Evolutionary conservation across 2,329 filamentous ascomycete genomes (phyloP), one percentile per base, ranked within the genome.

Genomic region (Aspergillus ustus): DNA sequence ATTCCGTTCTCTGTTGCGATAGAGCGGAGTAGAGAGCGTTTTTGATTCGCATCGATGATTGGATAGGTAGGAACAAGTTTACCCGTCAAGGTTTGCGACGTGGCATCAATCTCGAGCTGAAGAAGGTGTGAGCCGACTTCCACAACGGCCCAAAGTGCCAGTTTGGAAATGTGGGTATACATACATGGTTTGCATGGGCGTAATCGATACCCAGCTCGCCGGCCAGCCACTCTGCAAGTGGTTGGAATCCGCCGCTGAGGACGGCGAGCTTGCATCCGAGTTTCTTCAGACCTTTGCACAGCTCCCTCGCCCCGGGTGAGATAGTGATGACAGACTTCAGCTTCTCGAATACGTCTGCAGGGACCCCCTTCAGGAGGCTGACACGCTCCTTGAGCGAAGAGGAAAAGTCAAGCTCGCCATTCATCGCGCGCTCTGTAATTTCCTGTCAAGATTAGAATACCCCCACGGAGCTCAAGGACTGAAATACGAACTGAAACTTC

Each of bases 381-480:
- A 96, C 92, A 20, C 95, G 86, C 74, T 91, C 91, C 61, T 89
- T 87, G 72, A 99, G 88, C 0, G 91, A 93, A 0, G 87, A 86
- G 56, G 93, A 89, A 69, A 99, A 99, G 75, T 97, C 93, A 40
- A 98, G 83, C 80, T 98, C 93, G 63, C 95, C 95, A 68, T 94
- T 89, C 95, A 99, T 99, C 40, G 95, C 94, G 37, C 93, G 90
- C 62, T 90, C 89, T 0, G 95, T 99, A 69, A 99, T 98, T 70
- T 89, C 84, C 80, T 82, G 48, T 40, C 15, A 15, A 19, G 2
- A n/a, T 61, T 15, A 50, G 48, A 31, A 46, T 70, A 58, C 68
- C 59, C 25, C 25, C 20, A 49, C 22, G 17, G 40, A 28, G 11
- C 15, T 37, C 8, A 52, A 7, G 29, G 9, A 45, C 2, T 20